phyloP scores from a whole-genome alignment of 345 rosid genomes.

The Syzygium aqueum region DNA sequence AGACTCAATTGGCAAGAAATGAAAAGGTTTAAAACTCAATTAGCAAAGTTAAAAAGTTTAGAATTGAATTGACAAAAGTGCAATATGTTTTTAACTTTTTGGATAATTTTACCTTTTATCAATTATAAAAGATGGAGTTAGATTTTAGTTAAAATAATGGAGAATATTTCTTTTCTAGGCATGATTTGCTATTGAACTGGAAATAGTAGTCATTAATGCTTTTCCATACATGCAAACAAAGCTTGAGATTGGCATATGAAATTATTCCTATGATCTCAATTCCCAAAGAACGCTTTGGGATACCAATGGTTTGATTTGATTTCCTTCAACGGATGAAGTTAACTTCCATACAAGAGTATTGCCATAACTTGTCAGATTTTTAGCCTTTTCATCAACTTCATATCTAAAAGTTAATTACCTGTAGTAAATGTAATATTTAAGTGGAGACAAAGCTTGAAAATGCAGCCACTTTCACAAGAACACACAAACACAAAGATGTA shows the following conservation, averaged over 20 bases:
- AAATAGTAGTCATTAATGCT: not conserved
- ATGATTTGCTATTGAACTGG: not conserved
- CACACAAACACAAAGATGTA: too few species aligned
- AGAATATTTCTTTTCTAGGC: not conserved
- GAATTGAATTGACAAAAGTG: too few species aligned
- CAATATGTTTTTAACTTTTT: too few species aligned
- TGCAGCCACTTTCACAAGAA: too few species aligned
- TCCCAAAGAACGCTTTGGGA: not conserved
- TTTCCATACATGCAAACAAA: not conserved
- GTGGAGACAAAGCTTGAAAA: not conserved
- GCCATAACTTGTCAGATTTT: not conserved
- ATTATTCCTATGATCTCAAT: not conserved
- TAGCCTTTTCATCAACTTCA: not conserved
- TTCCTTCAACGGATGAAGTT: not conserved
- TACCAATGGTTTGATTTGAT: not conserved
- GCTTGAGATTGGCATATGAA: not conserved
- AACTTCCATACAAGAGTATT: not conserved
- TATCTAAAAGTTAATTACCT: not conserved
- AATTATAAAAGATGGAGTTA: too few species aligned
- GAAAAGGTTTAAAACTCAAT: too few species aligned
- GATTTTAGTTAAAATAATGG: too few species aligned
- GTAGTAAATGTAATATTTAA: not conserved
- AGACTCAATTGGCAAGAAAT: too few species aligned
- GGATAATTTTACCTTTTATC: too few species aligned
- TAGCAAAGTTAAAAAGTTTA: too few species aligned